Evolutionary conservation across 129 eudicot species (phyloP), one percentile per base, ranked within the genome.

Genomic region (Tagetes patula): DNA sequence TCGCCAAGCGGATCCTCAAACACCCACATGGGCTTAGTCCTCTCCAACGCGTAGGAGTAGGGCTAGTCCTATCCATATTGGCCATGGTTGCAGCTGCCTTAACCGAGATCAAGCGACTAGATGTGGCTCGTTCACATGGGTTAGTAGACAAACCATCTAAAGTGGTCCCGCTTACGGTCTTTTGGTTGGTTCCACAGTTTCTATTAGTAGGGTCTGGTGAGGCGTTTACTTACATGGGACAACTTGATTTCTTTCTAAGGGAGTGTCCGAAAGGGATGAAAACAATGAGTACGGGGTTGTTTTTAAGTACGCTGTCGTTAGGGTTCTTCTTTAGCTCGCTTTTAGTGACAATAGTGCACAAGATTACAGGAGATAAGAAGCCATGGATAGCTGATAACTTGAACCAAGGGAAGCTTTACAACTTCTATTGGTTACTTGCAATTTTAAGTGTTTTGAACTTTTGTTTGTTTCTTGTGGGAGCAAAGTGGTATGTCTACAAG

Each of bases 211-310:
- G 98, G 46, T 53, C 93, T 1, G 98, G 96, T 6, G 98, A 92
- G 79, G 98, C 96, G 2, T 89, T 92, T 8, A 87, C 89, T 0
- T 92, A 92, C 85, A 85, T 89, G 10, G 98, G 98, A 27, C 96
- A 89, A 70, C 86, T 86, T 5, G 91, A 86, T 72, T 86, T 86
- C 67, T 86, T 84, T 73, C 66, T 86, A 20, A 83, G 86, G 47
- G 84, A 81, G 82, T 83, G 86, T 37, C 91, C 91, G 2, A 83
- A 83, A 72, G 85, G 91, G 47, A 86, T 83, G 91, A 86, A 86
- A 78, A 86, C 91, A 7, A 81, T 86, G 88, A 86, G 91, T 76
- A 86, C 91, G 0, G 91, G 91, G 56, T 78, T 86, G 58, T 86
- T 86, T 78, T 75, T 86, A 70, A 83, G 82, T 31, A 86, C 91